Evolutionary conservation across 352 stramenopile genomes (phyloP).

Genomic region (Phytopythium aichiense): DNA sequence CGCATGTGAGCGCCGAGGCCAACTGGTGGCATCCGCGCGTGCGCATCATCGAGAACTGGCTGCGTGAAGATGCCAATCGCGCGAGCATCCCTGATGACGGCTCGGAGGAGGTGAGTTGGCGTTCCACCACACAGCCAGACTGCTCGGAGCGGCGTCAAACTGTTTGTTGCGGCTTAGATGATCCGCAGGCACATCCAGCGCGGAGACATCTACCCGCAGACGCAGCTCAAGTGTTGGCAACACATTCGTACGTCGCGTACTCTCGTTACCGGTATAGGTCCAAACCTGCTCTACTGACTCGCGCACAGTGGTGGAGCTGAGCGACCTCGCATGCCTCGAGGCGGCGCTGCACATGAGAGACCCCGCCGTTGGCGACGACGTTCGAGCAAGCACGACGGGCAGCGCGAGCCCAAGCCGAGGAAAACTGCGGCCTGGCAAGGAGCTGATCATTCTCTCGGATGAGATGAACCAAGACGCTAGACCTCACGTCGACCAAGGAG

Average conservation of each 20-base stretch:
- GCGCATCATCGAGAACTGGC: slow-evolving; percentile 67
- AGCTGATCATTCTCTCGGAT: slow-evolving; percentile 67
- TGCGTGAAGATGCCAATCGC: slow-evolving; percentile 54
- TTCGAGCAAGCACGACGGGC: slow-evolving; percentile 5
- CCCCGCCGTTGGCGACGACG: neutral
- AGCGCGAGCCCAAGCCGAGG: slow-evolving; percentile 60
- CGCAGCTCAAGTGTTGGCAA: slow-evolving; percentile 74
- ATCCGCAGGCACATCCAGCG: slow-evolving; percentile 65
- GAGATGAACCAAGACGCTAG: slow-evolving; percentile 23
- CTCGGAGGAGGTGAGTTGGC: slow-evolving; percentile 49
- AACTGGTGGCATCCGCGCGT: slow-evolving; percentile 74
- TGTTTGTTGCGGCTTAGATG: slow-evolving; percentile 28
- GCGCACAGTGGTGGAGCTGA: slow-evolving; percentile 53
- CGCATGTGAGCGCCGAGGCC: slow-evolving; percentile 21
- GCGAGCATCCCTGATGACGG: slow-evolving; percentile 63
- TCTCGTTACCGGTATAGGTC: no score
- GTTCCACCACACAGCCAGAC: neutral
- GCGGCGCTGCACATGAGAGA: neutral
- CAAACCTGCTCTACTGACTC: neutral
- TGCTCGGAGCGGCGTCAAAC: neutral
- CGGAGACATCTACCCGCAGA: slow-evolving; percentile 57
- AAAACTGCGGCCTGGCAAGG: slow-evolving; percentile 73
- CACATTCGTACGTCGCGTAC: slow-evolving; percentile 43
- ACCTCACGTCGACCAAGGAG: neutral
- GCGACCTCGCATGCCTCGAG: slow-evolving; percentile 45